Evolutionary conservation across 441 rosid genomes (phyloP).

Genomic region (Populus hybrid): DNA sequence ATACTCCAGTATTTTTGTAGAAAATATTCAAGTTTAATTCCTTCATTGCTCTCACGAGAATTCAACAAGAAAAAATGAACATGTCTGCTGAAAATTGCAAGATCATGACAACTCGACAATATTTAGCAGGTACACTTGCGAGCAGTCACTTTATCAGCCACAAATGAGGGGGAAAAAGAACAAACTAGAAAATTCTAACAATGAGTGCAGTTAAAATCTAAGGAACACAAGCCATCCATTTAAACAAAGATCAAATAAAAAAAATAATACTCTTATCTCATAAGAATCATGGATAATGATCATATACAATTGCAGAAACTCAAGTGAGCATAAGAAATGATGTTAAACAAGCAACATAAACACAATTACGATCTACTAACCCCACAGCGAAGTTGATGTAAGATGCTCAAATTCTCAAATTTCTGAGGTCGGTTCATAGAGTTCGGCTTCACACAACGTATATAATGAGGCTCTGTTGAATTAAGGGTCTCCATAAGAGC

Average conservation of each 20-base stretch:
- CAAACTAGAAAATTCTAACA: not conserved
- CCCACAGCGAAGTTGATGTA: slow-evolving; percentile 98
- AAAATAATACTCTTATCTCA: not conserved
- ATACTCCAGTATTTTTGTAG: not conserved
- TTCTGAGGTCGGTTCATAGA: slow-evolving; percentile 84
- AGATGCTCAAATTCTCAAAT: slow-evolving; percentile 78
- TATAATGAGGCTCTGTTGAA: slow-evolving; percentile 91
- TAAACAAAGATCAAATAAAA: not conserved
- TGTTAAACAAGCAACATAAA: slow-evolving; percentile 12
- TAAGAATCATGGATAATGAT: not conserved
- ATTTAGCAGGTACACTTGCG: too few relatives aligned
- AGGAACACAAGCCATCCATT: not conserved
- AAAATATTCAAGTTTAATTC: not conserved
- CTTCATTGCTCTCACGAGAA: not conserved
- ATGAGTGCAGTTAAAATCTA: not conserved
- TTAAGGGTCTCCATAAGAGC: slow-evolving; percentile 95
- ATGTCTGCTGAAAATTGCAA: not conserved
- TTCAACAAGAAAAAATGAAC: not conserved
- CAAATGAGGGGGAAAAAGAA: not conserved
- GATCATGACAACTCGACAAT: too few relatives aligned
- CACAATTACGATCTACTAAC: slow-evolving; percentile 44
- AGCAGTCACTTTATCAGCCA: too few relatives aligned
- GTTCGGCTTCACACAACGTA: slow-evolving; percentile 98
- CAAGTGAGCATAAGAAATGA: slow-evolving; percentile 1
- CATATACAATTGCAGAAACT: slow-evolving; percentile 1